phyloP scores from a whole-genome alignment of 2,329 filamentous ascomycete species.

The Venturia oleaginea region DNA sequence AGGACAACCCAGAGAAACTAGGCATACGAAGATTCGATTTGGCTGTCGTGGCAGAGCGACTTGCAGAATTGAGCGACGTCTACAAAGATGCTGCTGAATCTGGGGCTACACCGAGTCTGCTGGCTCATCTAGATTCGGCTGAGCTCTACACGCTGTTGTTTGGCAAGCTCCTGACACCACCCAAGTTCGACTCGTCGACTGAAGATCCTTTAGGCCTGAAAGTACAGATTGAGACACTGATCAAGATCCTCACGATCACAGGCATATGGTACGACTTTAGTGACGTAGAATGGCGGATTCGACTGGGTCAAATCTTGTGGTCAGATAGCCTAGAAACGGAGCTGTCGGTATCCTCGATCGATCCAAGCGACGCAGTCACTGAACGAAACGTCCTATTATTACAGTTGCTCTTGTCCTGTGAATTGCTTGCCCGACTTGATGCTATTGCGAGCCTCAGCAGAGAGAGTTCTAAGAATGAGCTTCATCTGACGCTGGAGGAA shows the following conservation, averaged over 20 bases:
- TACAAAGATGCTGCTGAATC: constrained; percentile 43
- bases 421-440: constrained; percentile 46
- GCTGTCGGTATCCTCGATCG: constrained; percentile 10
- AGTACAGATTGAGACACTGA: constrained; percentile 60
- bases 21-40: constrained; percentile 29
- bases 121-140: constrained; percentile 40
- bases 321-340: constrained; percentile 28
- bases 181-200: constrained; percentile 32
- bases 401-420: constrained; percentile 45
- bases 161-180: constrained; percentile 33
- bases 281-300: constrained; percentile 64
- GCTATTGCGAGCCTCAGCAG: constrained; percentile 30
- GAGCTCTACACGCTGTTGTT: constrained; percentile 40
- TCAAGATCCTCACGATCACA: constrained; percentile 54
- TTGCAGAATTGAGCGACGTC: constrained; percentile 39
- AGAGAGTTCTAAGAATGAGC: constrained; percentile 28
- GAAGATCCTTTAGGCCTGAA: constrained; percentile 52
- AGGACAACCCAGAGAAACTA: constrained; percentile 28
- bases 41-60: constrained; percentile 25
- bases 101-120: constrained; percentile 46
- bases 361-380: constrained; percentile 18
- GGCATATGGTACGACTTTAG: constrained; percentile 70
- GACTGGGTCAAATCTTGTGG: constrained; percentile 65
- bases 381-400: constrained; percentile 46
- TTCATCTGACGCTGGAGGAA: constrained; percentile 34